Conservation (phyloP, 495 filamentous ascomycete species). For the Aspergillus indologenus region DNA sequence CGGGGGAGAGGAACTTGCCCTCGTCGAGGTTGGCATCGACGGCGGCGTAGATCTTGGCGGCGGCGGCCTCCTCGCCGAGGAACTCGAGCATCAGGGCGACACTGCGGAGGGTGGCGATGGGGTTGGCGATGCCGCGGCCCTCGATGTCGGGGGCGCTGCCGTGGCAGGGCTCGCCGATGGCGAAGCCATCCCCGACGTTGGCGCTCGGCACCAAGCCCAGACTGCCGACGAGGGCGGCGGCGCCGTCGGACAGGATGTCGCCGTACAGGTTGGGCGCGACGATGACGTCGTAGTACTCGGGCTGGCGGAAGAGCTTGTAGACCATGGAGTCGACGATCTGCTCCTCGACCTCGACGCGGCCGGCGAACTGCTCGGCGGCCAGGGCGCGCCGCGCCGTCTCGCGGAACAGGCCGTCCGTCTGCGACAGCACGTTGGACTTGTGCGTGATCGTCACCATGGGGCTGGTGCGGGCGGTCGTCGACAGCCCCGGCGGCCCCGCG, state of each 20-base stretch:
- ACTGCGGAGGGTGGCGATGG: slow-evolving; percentile 89
- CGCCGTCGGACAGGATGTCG: slow-evolving; percentile 93
- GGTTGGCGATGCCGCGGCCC: slow-evolving; percentile 90
- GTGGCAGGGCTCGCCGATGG: slow-evolving; percentile 97
- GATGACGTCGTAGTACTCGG: slow-evolving; percentile 91
- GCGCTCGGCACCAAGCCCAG: slow-evolving; percentile 92
- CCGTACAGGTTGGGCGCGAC: slow-evolving; percentile 98
- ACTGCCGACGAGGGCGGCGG: slow-evolving; percentile 91
- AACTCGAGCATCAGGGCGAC: slow-evolving; percentile 96
- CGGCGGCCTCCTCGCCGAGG: slow-evolving; percentile 77
- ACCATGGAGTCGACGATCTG: slow-evolving; percentile 99
- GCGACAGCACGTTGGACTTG: slow-evolving; percentile 95
- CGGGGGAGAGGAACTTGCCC: slow-evolving; percentile 76
- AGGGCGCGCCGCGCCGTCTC: slow-evolving; percentile 71
- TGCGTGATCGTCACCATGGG: slow-evolving; percentile 95
- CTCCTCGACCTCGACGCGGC: slow-evolving; percentile 79
- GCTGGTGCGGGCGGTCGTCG: slow-evolving; percentile 41
- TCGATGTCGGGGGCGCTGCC: slow-evolving; percentile 94
- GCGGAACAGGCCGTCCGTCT: slow-evolving; percentile 96
- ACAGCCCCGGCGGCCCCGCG: slow-evolving; percentile 43
- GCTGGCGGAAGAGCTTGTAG: slow-evolving; percentile 98
- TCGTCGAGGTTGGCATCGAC: slow-evolving; percentile 91
- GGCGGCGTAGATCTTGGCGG: slow-evolving; percentile 82
- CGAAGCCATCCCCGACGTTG: slow-evolving; percentile 93
- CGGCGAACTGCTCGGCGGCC: slow-evolving; percentile 55